A percentile compares a stretch with the other conserved stretches of the same genome.
These are phyloP conservation scores for Pouteria glomerata DNA, from an alignment of 148 eudicot species.

Conservation along the genomic window DNA sequence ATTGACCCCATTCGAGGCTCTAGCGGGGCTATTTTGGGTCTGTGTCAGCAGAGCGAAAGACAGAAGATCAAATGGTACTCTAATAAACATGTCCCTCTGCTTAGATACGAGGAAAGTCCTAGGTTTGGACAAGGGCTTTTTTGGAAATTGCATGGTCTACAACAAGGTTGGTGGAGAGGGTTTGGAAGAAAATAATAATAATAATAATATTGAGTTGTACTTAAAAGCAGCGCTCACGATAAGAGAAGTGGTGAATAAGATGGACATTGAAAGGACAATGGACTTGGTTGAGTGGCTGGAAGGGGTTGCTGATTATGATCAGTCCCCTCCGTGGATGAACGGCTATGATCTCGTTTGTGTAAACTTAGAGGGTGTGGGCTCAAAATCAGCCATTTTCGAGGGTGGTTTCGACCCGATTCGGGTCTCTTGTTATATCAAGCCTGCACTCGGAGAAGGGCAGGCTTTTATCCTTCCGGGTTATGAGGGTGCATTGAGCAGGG, in stretches of 20 bases:
- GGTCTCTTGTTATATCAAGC: slow-evolving; percentile 39
- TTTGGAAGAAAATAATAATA: slow-evolving; percentile 13
- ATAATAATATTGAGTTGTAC: no score
- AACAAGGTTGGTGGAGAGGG: slow-evolving; percentile 28
- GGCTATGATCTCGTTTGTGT: slow-evolving; percentile 28
- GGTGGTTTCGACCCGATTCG: slow-evolving; percentile 22
- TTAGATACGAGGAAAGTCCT: slow-evolving; percentile 38
- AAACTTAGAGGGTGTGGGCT: slow-evolving; percentile 35
- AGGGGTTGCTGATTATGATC: neutral
- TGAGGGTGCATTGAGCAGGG: slow-evolving; percentile 32
- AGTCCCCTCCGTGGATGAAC: slow-evolving; percentile 17
- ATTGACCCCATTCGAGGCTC: slow-evolving; percentile 37
- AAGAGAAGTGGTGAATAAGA: slow-evolving; percentile 27
- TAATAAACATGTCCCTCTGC: slow-evolving; percentile 49
- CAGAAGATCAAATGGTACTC: slow-evolving; percentile 21
- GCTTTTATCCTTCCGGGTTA: slow-evolving; percentile 43
- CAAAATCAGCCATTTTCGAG: slow-evolving; percentile 30
- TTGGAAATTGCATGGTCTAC: slow-evolving; percentile 66
- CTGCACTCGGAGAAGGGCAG: slow-evolving; percentile 28
- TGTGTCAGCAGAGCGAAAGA: slow-evolving; percentile 45
- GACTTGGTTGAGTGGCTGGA: slow-evolving; percentile 58
- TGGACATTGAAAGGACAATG: slow-evolving; percentile 29
- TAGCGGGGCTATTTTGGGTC: slow-evolving; percentile 49
- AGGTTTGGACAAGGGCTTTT: slow-evolving; percentile 50
- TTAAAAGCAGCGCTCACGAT: slow-evolving; percentile 29